Percentiles rank a stretch among this genome's conserved stretches.
These are phyloP conservation scores for Yarrowia phangngaensis DNA, from an alignment of 805 yeast genomes.

Conservation along the genomic window DNA sequence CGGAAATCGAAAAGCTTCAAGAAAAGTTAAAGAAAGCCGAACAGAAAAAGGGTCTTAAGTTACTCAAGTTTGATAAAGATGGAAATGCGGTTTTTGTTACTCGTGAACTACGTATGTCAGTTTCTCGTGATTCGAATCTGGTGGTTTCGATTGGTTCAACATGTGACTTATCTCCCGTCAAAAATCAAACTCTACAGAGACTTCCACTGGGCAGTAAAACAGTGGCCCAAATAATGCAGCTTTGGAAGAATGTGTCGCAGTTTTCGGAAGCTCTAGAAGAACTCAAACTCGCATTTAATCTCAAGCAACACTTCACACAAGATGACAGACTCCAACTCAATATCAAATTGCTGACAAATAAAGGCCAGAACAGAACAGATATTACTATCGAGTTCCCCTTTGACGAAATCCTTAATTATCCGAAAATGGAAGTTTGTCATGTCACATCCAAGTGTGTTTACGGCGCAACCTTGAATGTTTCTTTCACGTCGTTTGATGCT, in stretches of 20 bases:
- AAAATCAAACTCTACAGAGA: not conserved
- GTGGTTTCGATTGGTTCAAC: not conserved
- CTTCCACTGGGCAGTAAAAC: not conserved
- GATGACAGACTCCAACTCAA: not conserved
- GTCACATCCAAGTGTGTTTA: conserved; percentile 8
- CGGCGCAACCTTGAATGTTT: not conserved
- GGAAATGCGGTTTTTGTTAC: conserved; percentile 1
- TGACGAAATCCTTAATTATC: not conserved
- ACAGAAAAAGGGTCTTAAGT: not conserved
- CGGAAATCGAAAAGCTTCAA: conserved; percentile 10
- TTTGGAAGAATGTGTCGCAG: conserved; percentile 1
- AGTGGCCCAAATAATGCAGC: not conserved
- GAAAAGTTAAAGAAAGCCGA: not conserved
- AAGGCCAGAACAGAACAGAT: not conserved
- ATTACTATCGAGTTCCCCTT: conserved; percentile 1
- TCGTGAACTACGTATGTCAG: conserved; percentile 1
- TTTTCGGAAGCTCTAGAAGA: not conserved
- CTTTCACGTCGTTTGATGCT: not conserved
- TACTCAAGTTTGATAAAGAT: not conserved
- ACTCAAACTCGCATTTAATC: not conserved
- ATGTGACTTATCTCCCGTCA: not conserved
- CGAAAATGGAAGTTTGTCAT: not conserved
- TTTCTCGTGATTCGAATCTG: not conserved
- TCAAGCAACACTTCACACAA: not conserved
- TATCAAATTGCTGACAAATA: conserved; percentile 3